Evolutionary conservation across 2,329 filamentous ascomycete species (phyloP).

Genomic region (Colletotrichum sidae): DNA sequence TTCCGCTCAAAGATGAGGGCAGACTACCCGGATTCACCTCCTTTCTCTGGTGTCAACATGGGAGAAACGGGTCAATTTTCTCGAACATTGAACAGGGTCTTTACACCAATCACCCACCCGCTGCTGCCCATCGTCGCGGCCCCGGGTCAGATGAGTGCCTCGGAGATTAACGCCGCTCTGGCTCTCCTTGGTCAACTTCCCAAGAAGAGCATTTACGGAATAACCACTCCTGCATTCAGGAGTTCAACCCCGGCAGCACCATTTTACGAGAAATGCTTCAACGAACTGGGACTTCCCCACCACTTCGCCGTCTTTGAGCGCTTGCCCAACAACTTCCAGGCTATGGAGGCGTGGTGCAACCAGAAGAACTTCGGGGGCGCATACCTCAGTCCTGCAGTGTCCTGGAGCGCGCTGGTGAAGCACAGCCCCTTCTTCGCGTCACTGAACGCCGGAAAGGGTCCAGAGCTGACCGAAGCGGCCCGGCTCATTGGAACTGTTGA

Average conservation of each 20-base stretch:
- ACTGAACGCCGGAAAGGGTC: conserved; percentile 63
- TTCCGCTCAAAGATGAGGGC: conserved; percentile 82
- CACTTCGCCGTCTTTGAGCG: conserved; percentile 81
- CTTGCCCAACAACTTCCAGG: conserved; percentile 70
- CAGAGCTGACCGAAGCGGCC: conserved; percentile 78
- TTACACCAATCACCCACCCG: conserved; percentile 89
- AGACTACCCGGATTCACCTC: conserved; percentile 75
- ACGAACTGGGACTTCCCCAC: conserved; percentile 87
- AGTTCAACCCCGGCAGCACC: conserved; percentile 77
- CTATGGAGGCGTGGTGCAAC: conserved; percentile 78
- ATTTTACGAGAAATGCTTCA: conserved; percentile 88
- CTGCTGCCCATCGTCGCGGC: conserved; percentile 86
- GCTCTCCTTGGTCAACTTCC: conserved; percentile 84
- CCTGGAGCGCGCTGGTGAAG: conserved; percentile 70
- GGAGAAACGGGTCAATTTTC: conserved; percentile 87
- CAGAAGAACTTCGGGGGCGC: conserved; percentile 84
- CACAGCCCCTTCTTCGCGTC: conserved; percentile 62
- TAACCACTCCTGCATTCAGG: conserved; percentile 76
- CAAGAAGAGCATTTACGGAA: conserved; percentile 83
- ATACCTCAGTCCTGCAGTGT: conserved; percentile 80
- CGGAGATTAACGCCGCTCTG: conserved; percentile 85
- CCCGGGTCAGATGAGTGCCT: conserved; percentile 85
- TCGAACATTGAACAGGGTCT: conserved; percentile 84
- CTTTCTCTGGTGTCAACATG: conserved; percentile 89
- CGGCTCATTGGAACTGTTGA: conserved; percentile 84